Base-by-base conservation (phyloP, 2,329 filamentous ascomycete species). In the Penicillium verrucosum region DNA sequence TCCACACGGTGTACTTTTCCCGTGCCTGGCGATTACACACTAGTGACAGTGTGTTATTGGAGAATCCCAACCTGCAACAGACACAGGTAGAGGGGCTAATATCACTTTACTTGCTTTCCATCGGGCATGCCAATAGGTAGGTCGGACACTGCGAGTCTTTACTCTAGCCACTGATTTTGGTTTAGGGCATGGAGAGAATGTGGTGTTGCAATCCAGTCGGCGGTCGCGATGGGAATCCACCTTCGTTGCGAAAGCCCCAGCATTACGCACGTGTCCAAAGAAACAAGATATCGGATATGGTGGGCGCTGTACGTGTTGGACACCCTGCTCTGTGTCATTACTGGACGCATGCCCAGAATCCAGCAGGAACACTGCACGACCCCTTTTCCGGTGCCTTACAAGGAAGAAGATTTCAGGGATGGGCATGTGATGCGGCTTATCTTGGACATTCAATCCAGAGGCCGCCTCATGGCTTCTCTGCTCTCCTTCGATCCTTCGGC, bases 11-110 rank as follows among this genome's bases (percentile, higher is more conserved):
- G 16, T 78, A 76, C 56, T 78, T 79, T 59, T 69, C 75, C 1
- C 66, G 76, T 46, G 76, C 77, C 4, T 73, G 75, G 65, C 71
- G 73, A 51, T 64, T 78, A 7, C 70, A 68, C 47, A 68, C 77
- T 55, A 71, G 68, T 18, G 65, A 69, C 9, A 66, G 68, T 37
- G 66, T 70, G 2, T 56, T 78, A 16, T 62, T 77, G 41, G 72
- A 75, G 36, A 71, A 75, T 49, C 73, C 75, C 4, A 76, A 78
- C 58, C 62, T 78, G 38, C 75, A 78, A 57, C 73, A 77, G 56
- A 74, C 78, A 18, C 77, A 79, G 60, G 68, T 78, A 7, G 69
- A 76, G 42, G 74, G 73, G 0, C 59, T 78, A 42, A 69, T 70
- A 29, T 70, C 74, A 10, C 75, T 77, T 29, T 78, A 77, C 56